A percentile compares a stretch with the other conserved stretches of the same genome.
These are phyloP conservation scores for Naegleria gruberi DNA, from an alignment of 208 protist genomes.

Conservation along the genomic window DNA sequence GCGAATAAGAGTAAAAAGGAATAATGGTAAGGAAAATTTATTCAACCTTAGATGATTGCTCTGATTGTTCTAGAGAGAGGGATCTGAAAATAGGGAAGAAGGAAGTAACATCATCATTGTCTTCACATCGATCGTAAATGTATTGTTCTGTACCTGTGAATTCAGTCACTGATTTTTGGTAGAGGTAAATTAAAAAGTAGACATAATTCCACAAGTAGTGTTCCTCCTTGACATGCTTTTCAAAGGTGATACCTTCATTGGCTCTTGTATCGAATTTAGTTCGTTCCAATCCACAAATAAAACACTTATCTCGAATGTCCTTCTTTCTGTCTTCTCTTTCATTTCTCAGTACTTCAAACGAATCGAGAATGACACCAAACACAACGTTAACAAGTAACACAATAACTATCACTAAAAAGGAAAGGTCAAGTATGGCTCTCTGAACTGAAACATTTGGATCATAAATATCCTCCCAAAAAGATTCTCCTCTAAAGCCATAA, in stretches of 20 bases:
- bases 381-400: slow-evolving; percentile 58
- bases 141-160: slow-evolving; percentile 72
- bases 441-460: neutral
- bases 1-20: too few relatives aligned
- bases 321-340: slow-evolving; percentile 27
- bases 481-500: neutral
- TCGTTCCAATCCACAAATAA: slow-evolving; percentile 50
- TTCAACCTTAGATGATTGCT: too few relatives aligned
- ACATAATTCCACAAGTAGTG: slow-evolving; percentile 92
- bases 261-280: slow-evolving; percentile 43
- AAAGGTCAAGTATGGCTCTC: slow-evolving; percentile 23
- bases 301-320: slow-evolving; percentile 49
- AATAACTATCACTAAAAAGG: slow-evolving; percentile 55
- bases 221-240: slow-evolving; percentile 64
- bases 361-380: slow-evolving; percentile 60
- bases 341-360: slow-evolving; percentile 41
- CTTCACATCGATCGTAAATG: slow-evolving; percentile 52
- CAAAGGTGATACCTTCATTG: slow-evolving; percentile 50
- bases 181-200: slow-evolving; percentile 76
- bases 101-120: slow-evolving; percentile 38
- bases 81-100: slow-evolving; percentile 5
- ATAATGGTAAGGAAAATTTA: too few relatives aligned
- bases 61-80: neutral
- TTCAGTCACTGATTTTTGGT: slow-evolving; percentile 58
- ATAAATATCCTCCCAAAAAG: neutral